Conservation (phyloP, 2,329 filamentous ascomycete genomes). For the Beauveria australis region DNA sequence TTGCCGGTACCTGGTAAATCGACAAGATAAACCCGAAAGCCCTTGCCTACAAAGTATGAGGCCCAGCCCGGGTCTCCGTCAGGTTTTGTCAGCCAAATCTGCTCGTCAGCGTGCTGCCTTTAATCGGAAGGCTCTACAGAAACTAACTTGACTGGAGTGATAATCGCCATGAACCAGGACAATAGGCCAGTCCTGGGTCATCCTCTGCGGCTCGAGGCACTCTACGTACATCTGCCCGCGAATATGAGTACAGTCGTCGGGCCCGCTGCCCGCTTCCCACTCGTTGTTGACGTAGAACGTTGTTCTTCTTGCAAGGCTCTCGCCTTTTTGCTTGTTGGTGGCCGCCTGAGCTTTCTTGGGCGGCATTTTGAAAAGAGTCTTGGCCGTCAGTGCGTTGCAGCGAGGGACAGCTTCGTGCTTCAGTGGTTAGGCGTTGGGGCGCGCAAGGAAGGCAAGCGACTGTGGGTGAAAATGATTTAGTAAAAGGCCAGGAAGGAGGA, state of each 20-base stretch:
- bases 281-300: slow-evolving; percentile 21
- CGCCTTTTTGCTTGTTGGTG: background rate
- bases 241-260: slow-evolving; percentile 14
- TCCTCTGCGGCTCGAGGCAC: slow-evolving; percentile 17
- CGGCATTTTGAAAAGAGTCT: background rate
- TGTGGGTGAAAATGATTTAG: background rate
- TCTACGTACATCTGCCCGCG: slow-evolving; percentile 30
- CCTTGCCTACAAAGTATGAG: slow-evolving; percentile 31
- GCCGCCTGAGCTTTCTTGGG: background rate
- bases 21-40: slow-evolving; percentile 35
- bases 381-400: background rate
- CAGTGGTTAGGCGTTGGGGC: background rate
- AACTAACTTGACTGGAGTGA: slow-evolving; percentile 25
- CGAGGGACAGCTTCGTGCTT: background rate
- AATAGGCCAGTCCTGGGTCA: slow-evolving; percentile 18
- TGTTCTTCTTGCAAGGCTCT: background rate
- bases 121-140: background rate
- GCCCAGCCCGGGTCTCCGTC: slow-evolving; percentile 39
- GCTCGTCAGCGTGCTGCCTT: background rate
- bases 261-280: slow-evolving; percentile 14
- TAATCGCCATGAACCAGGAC: slow-evolving; percentile 29
- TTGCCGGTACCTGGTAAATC: slow-evolving; percentile 35
- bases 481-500: too few relatives aligned
- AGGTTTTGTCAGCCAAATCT: slow-evolving; percentile 38
- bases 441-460: background rate